A percentile compares a stretch with the other conserved stretches of the same genome.
phyloP scores from a whole-genome alignment of 371 early-diverging fungal species.

The Synchytrium microbalum region DNA sequence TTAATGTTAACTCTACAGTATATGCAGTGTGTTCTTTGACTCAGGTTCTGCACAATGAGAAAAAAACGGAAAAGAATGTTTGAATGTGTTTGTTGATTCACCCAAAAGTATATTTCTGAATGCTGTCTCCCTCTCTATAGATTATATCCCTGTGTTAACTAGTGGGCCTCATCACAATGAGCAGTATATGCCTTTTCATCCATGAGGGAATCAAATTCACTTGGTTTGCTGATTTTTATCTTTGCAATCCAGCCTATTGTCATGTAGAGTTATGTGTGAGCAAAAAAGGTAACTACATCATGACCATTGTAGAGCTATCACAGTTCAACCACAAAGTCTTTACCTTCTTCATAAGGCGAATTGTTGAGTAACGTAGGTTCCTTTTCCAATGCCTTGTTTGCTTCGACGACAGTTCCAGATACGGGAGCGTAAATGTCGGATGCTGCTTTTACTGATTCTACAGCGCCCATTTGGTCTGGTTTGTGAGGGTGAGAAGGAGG shows the following conservation, averaged over 20 bases:
- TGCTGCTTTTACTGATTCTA: constrained; percentile 95
- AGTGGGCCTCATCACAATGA: constrained; percentile 1
- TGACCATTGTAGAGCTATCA: too few species aligned
- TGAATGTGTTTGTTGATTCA: too few species aligned
- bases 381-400: constrained; percentile 55
- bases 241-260: constrained; percentile 84
- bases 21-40: too few species aligned
- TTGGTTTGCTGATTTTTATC: constrained; percentile 64
- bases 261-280: constrained; percentile 2
- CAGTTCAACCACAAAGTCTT: neutral
- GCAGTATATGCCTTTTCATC: constrained; percentile 59
- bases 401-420: constrained; percentile 70
- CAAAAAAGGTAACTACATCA: neutral
- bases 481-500: neutral
- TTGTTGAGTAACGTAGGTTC: constrained; percentile 74
- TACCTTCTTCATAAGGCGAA: constrained; percentile 67
- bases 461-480: constrained; percentile 67
- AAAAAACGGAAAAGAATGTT: too few species aligned
- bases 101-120: too few species aligned
- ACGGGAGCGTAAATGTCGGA: constrained; percentile 88
- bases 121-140: too few species aligned
- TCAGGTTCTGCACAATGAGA: too few species aligned
- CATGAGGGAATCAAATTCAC: constrained; percentile 64
- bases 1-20: too few species aligned
- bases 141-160: too few species aligned